Conservation (phyloP, 2,329 filamentous ascomycete genomes). For the Ascochyta koolunga region DNA sequence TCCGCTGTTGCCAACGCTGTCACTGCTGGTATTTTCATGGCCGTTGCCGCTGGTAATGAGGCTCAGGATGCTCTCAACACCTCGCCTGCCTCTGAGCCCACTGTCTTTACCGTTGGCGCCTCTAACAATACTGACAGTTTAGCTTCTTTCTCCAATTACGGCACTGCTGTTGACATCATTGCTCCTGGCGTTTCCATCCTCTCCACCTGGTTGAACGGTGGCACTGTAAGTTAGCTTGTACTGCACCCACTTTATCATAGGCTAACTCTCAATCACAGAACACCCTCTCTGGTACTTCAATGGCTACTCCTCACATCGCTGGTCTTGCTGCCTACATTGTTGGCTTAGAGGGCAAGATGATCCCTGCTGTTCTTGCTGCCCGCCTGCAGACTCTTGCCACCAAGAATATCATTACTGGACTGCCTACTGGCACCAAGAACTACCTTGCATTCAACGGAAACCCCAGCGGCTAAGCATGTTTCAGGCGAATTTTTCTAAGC, state of each 20-base stretch:
- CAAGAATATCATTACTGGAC: constrained; percentile 50
- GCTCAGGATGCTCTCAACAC: constrained; percentile 38
- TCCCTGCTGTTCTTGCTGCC: constrained; percentile 56
- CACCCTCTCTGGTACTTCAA: constrained; percentile 51
- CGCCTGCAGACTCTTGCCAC: constrained; percentile 54
- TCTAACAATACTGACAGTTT: constrained; percentile 45
- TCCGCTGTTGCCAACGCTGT: constrained; percentile 46
- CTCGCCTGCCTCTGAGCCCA: constrained; percentile 48
- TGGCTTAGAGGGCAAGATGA: constrained; percentile 53
- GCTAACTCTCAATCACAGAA: constrained; percentile 42
- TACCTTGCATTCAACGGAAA: constrained; percentile 62
- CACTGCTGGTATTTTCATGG: constrained; percentile 47
- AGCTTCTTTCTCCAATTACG: constrained; percentile 51
- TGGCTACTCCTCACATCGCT: constrained; percentile 43
- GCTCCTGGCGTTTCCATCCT: constrained; percentile 51
- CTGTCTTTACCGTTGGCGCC: constrained; percentile 50
- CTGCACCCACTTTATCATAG: background rate
- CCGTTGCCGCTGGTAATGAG: constrained; percentile 51
- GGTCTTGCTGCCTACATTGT: constrained; percentile 75
- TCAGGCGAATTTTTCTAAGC: background rate
- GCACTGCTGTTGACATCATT: constrained; percentile 47
- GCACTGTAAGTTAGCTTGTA: constrained; percentile 34
- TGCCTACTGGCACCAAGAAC: constrained; percentile 58
- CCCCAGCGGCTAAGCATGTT: background rate
- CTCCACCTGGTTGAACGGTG: constrained; percentile 56